Conservation (phyloP, 176 grass and related monocot genomes). For the Melocanna baccifera region DNA sequence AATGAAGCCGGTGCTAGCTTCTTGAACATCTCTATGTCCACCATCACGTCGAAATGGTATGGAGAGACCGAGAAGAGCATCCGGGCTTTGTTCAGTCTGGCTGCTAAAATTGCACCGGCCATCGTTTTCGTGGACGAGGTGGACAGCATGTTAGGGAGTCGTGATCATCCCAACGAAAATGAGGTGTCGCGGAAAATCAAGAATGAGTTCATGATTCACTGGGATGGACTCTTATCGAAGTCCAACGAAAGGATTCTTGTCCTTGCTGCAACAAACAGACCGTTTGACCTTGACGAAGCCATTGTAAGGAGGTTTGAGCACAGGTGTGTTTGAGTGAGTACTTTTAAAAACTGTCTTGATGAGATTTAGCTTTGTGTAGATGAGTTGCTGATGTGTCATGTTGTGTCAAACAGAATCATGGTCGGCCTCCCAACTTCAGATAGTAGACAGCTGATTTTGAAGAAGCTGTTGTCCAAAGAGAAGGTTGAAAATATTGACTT, state of each 20-base stretch:
- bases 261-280: slow-evolving; percentile 85
- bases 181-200: slow-evolving; percentile 74
- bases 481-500: slow-evolving; percentile 59
- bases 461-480: slow-evolving; percentile 66
- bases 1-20: slow-evolving; percentile 75
- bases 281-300: slow-evolving; percentile 79
- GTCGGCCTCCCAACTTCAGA: slow-evolving; percentile 69
- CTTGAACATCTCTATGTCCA: slow-evolving; percentile 82
- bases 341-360: not conserved
- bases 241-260: slow-evolving; percentile 65
- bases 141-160: slow-evolving; percentile 71
- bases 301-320: slow-evolving; percentile 82
- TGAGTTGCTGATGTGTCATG: slow-evolving; percentile 17
- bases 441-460: slow-evolving; percentile 74
- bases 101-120: slow-evolving; percentile 69
- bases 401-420: slow-evolving; percentile 64
- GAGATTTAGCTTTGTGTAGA: not conserved
- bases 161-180: slow-evolving; percentile 54
- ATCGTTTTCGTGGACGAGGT: slow-evolving; percentile 88
- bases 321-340: slow-evolving; percentile 42
- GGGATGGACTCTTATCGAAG: slow-evolving; percentile 73
- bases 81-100: slow-evolving; percentile 63
- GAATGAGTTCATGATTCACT: slow-evolving; percentile 84
- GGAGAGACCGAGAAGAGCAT: slow-evolving; percentile 71
- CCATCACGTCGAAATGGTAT: slow-evolving; percentile 65